Evolutionary conservation across 2,329 filamentous ascomycete genomes (phyloP), one percentile per base, ranked within the genome.

Genomic region (Pseudogymnoascus verrucosus): DNA sequence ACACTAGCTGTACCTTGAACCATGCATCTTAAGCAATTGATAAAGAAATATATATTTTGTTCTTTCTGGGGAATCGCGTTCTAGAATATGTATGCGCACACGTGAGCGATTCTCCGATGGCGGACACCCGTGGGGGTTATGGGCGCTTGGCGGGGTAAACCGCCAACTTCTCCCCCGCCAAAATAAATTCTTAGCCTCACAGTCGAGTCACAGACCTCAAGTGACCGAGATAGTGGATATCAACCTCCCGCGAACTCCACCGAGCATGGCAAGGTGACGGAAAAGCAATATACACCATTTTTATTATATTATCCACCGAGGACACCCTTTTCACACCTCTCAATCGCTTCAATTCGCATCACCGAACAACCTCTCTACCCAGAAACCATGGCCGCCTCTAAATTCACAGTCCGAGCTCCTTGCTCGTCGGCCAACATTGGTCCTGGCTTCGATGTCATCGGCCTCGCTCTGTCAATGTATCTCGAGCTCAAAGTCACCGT

Each of bases 351-450:
- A 51, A 51, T 28, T 51, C 44, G 23, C 44, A 51, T 10, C 44
- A 51, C 44, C 21, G 44, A 51, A 21, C 44, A 28, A 26, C 3
- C 44, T 14, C 44, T 51, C 44, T 28, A 51, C 44, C 6, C 28
- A 3, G 5, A 51, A 6, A 60, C 28, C 28, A 60, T 60, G 54
- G 28, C 54, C 31, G 36, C 54, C 54, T 60, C 54, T 36, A 60
- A 60, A 60, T 88, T 89, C 76, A 79, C 83, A 69, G 90, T 92
- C 81, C 86, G 84, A 78, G 91, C 91, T 66, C 93, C 93, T 68
- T 96, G 91, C 79, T 98, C 93, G 65, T 97, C 93, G 66, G 93
- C 93, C 78, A 98, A 98, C 81, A 97, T 98, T 74, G 93, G 91
- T 69, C 93, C 93, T 60, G 93, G 93, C 65, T 99, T 98, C 82